Percentiles rank a stretch among this genome's conserved stretches.
Conservation (phyloP, 768 basidiomycete genomes). For the Leccinum aurantiacum region DNA sequence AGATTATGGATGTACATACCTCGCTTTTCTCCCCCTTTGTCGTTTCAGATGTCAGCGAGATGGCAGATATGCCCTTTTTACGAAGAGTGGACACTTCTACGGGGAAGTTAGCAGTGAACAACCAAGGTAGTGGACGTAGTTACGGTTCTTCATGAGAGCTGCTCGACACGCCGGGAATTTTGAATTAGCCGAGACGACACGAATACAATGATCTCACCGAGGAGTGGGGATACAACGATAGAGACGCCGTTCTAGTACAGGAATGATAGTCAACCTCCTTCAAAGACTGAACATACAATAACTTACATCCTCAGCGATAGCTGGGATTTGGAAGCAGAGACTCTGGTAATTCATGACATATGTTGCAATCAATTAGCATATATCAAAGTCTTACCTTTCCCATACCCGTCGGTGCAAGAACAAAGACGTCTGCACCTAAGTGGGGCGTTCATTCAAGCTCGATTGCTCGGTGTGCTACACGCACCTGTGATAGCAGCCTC, state of each 20-base stretch:
- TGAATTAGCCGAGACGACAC: background rate
- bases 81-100: conserved; percentile 66
- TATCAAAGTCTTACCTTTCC: conserved; percentile 58
- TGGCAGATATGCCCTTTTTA: conserved; percentile 53
- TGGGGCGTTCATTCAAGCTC: background rate
- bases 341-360: conserved; percentile 45
- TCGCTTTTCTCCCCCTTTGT: conserved; percentile 49
- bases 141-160: conserved; percentile 86
- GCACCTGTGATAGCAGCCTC: conserved; percentile 65
- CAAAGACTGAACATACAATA: background rate
- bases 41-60: conserved; percentile 69
- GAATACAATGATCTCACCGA: conserved; percentile 45
- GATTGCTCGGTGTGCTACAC: background rate
- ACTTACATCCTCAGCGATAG: conserved; percentile 58
- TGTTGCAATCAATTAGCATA: background rate
- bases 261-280: background rate
- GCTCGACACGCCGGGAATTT: background rate
- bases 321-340: conserved; percentile 84
- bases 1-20: conserved; percentile 39
- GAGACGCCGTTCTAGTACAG: conserved; percentile 60
- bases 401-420: conserved; percentile 86
- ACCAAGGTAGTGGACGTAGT: conserved; percentile 18
- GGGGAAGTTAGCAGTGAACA: conserved; percentile 6
- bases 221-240: conserved; percentile 73
- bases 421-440: conserved; percentile 69